Conservation (phyloP, 371 early-diverging fungal genomes). For the Pancytospora philotis region DNA sequence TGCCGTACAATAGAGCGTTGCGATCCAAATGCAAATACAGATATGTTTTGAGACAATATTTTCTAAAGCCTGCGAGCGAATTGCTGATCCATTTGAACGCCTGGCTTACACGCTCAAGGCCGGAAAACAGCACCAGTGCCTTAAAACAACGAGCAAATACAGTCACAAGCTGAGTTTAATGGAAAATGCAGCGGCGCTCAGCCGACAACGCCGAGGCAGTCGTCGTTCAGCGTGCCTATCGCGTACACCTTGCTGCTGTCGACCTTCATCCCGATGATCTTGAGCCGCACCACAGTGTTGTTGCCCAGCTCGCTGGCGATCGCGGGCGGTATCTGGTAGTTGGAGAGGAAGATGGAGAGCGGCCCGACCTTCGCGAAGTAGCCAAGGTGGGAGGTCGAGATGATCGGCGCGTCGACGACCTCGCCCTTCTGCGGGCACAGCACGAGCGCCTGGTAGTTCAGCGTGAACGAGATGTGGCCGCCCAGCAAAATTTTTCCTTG, state of each 20-base stretch:
- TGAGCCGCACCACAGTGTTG: constrained; percentile 72
- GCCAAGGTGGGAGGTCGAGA: constrained; percentile 86
- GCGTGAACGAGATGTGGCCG: constrained; percentile 82
- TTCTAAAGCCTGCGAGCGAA: too few relatives aligned
- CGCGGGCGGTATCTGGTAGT: constrained; percentile 63
- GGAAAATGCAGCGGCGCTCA: constrained; percentile 15
- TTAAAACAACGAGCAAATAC: too few relatives aligned
- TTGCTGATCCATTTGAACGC: too few relatives aligned
- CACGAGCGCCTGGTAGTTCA: constrained; percentile 84
- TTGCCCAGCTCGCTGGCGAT: constrained; percentile 65
- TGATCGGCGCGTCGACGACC: constrained; percentile 84
- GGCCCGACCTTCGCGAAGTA: constrained; percentile 92
- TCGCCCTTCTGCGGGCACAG: constrained; percentile 89
- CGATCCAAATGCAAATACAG: too few relatives aligned
- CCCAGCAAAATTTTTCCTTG: constrained; percentile 41
- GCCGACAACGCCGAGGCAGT: constrained; percentile 54
- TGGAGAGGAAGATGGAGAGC: constrained; percentile 80
- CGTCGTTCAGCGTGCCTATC: constrained; percentile 60
- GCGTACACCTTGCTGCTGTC: constrained; percentile 75
- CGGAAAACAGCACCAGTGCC: too few relatives aligned
- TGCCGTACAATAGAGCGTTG: too few relatives aligned
- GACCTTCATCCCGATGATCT: constrained; percentile 78
- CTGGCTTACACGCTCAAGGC: too few relatives aligned
- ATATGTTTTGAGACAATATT: too few relatives aligned
- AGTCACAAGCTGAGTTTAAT: too few relatives aligned